A percentile compares a stretch with the other conserved stretches of the same genome.
Evolutionary conservation across 1,139 yeast species (phyloP).

Genomic region (Arxiozyma slooffiae): DNA sequence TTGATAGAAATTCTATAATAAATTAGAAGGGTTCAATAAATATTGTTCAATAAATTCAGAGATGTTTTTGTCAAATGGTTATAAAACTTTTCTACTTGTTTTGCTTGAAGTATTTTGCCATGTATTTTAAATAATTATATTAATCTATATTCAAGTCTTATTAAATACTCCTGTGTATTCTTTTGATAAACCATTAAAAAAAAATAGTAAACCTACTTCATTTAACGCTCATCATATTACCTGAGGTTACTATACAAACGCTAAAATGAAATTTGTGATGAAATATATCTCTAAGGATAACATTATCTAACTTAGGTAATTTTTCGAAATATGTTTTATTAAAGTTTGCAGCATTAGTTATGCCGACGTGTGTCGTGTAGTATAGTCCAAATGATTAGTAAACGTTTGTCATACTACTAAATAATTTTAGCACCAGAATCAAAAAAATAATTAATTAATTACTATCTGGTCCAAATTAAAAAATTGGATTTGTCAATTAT

Average conservation of each 20-base stretch:
- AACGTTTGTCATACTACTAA: constrained; percentile 27
- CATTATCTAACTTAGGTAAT: constrained; percentile 13
- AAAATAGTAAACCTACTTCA: no score
- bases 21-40: no score
- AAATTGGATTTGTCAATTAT: constrained; percentile 30
- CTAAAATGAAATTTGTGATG: no score
- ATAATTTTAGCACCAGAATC: constrained; percentile 27
- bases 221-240: no score
- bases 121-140: no score
- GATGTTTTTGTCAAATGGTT: no score
- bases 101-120: neutral
- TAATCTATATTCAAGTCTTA: no score
- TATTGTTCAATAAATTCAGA: no score
- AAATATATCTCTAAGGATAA: constrained; percentile 14
- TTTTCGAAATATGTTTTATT: constrained; percentile 24
- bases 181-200: no score
- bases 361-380: constrained; percentile 20
- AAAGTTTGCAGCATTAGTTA: constrained; percentile 23
- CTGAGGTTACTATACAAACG: no score
- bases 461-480: constrained; percentile 38
- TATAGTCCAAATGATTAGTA: constrained; percentile 26
- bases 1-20: neutral
- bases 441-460: no score
- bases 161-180: no score
- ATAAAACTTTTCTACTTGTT: neutral